Percentiles rank a stretch among this genome's conserved stretches.
phyloP scores from a whole-genome alignment of 2,329 filamentous ascomycete genomes.

The Talaromyces sp. region DNA sequence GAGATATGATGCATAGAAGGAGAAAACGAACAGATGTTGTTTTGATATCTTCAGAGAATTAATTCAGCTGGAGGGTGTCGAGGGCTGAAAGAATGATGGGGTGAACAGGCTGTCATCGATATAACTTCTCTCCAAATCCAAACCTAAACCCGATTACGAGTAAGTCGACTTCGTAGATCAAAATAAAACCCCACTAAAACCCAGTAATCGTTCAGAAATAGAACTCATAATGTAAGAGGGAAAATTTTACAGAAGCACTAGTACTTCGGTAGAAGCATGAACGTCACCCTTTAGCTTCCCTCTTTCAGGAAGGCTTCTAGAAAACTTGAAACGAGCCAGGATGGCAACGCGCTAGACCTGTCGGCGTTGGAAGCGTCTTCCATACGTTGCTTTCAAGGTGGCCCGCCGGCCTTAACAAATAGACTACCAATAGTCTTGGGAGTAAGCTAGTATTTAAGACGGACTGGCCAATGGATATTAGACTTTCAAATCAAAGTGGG shows the following conservation, averaged over 20 bases:
- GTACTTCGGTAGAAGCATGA: not conserved
- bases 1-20: not conserved
- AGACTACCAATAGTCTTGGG: not conserved
- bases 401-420: not conserved
- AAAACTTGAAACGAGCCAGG: constrained; percentile 15
- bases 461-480: not conserved
- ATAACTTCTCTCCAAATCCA: not conserved
- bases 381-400: constrained; percentile 1
- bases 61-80: not conserved
- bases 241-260: constrained; percentile 1
- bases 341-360: constrained; percentile 8
- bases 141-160: not conserved
- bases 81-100: not conserved
- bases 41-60: not conserved
- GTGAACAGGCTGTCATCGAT: not conserved
- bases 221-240: not conserved
- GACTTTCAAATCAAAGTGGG: not conserved
- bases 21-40: not conserved
- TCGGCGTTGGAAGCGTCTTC: not conserved
- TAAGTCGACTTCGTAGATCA: not conserved
- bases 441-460: not conserved
- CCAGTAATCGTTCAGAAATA: not conserved
- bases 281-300: constrained; percentile 9
- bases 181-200: not conserved
- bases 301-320: constrained; percentile 17